A percentile compares a stretch with the other conserved stretches of the same genome.
phyloP scores from a whole-genome alignment of 2,329 filamentous ascomycete genomes.

The Dactylella cylindrospora region DNA sequence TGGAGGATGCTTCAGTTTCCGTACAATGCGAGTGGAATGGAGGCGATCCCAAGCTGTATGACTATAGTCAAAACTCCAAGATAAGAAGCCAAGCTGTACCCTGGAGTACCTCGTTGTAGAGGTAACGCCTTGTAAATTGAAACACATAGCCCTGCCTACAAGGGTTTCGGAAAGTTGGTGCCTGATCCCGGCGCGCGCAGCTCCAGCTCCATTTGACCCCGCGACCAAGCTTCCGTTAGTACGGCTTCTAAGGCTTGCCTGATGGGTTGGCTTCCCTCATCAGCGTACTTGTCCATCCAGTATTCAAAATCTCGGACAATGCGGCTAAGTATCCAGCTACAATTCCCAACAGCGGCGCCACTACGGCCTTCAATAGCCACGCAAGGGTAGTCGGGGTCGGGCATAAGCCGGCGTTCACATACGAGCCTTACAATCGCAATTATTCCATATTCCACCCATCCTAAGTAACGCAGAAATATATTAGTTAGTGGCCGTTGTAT shows the following conservation, averaged over 20 bases:
- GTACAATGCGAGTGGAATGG: conserved; percentile 49
- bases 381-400: conserved; percentile 50
- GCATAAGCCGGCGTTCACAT: conserved; percentile 50
- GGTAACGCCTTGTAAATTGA: conserved; percentile 47
- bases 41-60: conserved; percentile 51
- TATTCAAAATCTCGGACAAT: conserved; percentile 53
- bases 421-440: conserved; percentile 45
- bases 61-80: conserved; percentile 47
- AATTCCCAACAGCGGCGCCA: conserved; percentile 52
- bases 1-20: conserved; percentile 54
- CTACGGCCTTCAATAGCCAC: conserved; percentile 52
- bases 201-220: conserved; percentile 26
- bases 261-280: conserved; percentile 26
- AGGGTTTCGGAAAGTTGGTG: conserved; percentile 40
- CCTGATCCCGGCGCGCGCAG: neutral
- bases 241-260: conserved; percentile 35
- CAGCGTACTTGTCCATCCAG: conserved; percentile 46
- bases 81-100: conserved; percentile 48
- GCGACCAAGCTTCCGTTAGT: conserved; percentile 10
- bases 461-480: conserved; percentile 30
- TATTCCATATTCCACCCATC: conserved; percentile 49
- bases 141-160: conserved; percentile 48
- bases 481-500: conserved; percentile 1
- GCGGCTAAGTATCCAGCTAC: conserved; percentile 54
- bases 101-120: conserved; percentile 19